A percentile compares a stretch with the other conserved stretches of the same genome.
These are phyloP conservation scores for Trichosanthes truncata DNA, from an alignment of 306 rosid genomes.

Conservation along the genomic window DNA sequence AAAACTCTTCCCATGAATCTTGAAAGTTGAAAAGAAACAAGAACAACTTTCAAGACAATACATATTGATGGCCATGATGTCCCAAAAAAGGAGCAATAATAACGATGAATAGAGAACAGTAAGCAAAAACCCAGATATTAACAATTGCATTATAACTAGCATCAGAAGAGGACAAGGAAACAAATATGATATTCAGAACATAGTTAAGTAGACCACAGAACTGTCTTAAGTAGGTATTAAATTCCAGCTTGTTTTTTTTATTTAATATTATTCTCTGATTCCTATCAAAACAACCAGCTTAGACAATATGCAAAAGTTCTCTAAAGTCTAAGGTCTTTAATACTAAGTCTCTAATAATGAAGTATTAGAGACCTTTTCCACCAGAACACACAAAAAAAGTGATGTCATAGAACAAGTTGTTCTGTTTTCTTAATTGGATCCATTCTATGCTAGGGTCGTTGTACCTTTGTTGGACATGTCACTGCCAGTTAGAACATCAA, in stretches of 20 bases:
- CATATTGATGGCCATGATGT: not conserved
- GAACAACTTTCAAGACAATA: not conserved
- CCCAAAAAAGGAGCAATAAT: not conserved
- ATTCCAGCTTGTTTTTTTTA: not conserved
- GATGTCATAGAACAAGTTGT: not conserved
- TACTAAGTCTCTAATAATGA: too few relatives aligned
- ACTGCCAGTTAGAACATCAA: not conserved
- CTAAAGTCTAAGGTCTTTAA: too few relatives aligned
- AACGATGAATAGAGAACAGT: not conserved
- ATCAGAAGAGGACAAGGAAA: too few relatives aligned
- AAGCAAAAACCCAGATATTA: not conserved
- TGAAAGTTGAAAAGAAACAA: slow-evolving; percentile 17
- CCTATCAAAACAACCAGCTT: not conserved
- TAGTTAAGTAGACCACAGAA: too few relatives aligned
- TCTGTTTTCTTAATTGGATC: not conserved
- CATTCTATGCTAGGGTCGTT: not conserved
- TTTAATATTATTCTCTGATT: too few relatives aligned
- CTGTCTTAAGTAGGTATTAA: not conserved
- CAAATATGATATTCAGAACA: too few relatives aligned
- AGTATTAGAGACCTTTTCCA: not conserved
- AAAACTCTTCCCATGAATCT: slow-evolving; percentile 71
- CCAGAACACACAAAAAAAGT: not conserved
- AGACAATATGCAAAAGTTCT: not conserved
- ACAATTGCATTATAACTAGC: not conserved
- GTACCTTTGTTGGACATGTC: not conserved